Evolutionary conservation across 306 rosid species (phyloP), one percentile per base, ranked within the genome.

Genomic region (Calophaca sinica): DNA sequence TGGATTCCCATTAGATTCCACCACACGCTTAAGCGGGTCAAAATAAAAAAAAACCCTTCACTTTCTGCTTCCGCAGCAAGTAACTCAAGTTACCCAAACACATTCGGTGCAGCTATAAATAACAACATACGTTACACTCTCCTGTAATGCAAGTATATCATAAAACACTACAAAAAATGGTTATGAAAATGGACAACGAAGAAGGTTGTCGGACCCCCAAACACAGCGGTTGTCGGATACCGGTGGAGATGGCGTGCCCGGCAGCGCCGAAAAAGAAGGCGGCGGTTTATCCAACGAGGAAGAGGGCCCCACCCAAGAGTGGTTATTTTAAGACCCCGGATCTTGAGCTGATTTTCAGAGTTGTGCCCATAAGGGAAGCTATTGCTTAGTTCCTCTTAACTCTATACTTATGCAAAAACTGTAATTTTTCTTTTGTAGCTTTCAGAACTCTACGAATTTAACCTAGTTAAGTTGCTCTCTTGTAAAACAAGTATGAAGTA

Each of bases 181-280:
- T 4, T 14, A 77, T 63, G 81, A 64, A 26, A 63, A 15, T 63
- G 51, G 76, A 48, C 10, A 36, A 5, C 12, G 78, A 76, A 76
- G 84, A 82, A 59, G 82, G 84, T 54, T 84, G 85, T 12, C 59
- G 65, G 31, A 88, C 93, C 2, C 86, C 90, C 2, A 79, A 65
- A 41, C 86, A 70, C 33, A 29, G 60, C 7, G 62, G 57, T 5
- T 77, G 73, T 55, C 73, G 64, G 41, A 84, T 82, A 33, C 86
- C 83, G 5, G 50, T 38, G 20, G 31, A 33, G 3, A 1, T 2
- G n/a, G 3, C 45, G 28, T 88, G 90, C 33, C 87, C 93, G 1
- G 65, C 83, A n/a, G 29, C 90, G 0, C 93, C 87, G 9, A 88
- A 71, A 80, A 88, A 86, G 82, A 86, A 77, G 73, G 35, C 80